Conservation (phyloP, 2,329 filamentous ascomycete species). For the Beauveria scarabaeidicola region DNA sequence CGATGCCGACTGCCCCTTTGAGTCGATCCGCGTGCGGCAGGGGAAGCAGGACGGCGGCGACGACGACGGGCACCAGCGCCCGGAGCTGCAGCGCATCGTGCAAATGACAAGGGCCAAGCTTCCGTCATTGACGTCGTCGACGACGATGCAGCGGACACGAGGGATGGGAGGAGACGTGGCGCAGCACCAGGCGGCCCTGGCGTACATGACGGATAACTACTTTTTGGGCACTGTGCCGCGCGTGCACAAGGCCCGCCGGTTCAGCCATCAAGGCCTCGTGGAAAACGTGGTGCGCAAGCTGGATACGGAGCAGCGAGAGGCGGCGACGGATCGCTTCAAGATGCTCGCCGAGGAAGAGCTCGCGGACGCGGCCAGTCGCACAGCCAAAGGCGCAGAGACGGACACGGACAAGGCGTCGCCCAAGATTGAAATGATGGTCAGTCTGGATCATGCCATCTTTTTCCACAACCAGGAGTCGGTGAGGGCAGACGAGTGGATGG, state of each 20-base stretch:
- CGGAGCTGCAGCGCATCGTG: constrained; percentile 3
- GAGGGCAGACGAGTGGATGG: constrained; percentile 2
- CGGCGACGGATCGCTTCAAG: neutral
- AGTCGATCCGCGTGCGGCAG: neutral
- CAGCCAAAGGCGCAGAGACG: neutral
- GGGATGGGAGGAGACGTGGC: neutral
- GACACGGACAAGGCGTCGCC: neutral
- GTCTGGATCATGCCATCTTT: constrained; percentile 9
- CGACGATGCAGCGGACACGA: too few relatives aligned
- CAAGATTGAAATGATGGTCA: constrained; percentile 6
- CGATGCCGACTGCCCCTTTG: constrained; percentile 6
- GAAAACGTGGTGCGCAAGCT: neutral
- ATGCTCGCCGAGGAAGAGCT: neutral
- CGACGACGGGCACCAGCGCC: neutral
- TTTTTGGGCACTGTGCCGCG: constrained; percentile 8
- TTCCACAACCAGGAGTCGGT: constrained; percentile 3
- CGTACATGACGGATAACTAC: constrained; percentile 11
- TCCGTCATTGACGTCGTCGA: neutral
- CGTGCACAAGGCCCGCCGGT: constrained; percentile 5
- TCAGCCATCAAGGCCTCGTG: neutral
- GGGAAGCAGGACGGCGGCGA: too few relatives aligned
- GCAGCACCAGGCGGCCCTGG: constrained; percentile 4
- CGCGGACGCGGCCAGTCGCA: neutral
- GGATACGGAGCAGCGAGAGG: neutral
- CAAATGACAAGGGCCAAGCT: constrained; percentile 3